Evolutionary conservation across 208 protist genomes (phyloP), one percentile per base, ranked within the genome.

Genomic region (Acanthamoeba healyi): DNA sequence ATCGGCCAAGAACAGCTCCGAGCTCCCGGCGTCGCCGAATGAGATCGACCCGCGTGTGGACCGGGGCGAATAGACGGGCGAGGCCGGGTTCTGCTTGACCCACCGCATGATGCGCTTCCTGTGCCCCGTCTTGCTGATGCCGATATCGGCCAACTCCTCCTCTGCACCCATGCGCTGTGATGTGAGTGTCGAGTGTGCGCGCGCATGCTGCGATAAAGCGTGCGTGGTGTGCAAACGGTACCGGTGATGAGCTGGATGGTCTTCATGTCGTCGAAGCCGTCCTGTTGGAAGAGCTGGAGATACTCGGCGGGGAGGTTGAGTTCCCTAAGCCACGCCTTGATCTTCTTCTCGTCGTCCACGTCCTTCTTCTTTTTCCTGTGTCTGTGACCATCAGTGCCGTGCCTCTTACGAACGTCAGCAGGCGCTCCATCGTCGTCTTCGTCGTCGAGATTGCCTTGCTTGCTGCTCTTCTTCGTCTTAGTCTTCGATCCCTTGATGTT

Each of bases 181-280:
- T 49, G n/a, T n/a, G n/a, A n/a, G n/a, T n/a, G n/a, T n/a, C 54
- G 22, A 12, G 15, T 12, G 22, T 61, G 54, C 54, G 15, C 12
- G 54, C 22, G 54, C 54, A n/a, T n/a, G n/a, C n/a, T n/a, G n/a
- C n/a, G n/a, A n/a, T n/a, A n/a, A n/a, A n/a, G n/a, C n/a, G n/a
- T n/a, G n/a, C n/a, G n/a, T n/a, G n/a, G n/a, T n/a, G n/a, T n/a
- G n/a, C n/a, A n/a, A n/a, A n/a, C n/a, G n/a, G 70, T 79, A 79
- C 70, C 79, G 36, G 79, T 87, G 29, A 87, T 87, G 44, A 87
- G 79, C 79, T 87, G 42, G n/a, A 87, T 87, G n/a, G 79, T 87
- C 14, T 51, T 42, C 79, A 87, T 54, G 79, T 87, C 79, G 46
- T 87, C 79, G 32, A 87, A 87, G 79, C 79, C 79, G 36, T 87